Percentiles rank a stretch among this genome's conserved stretches.
Conservation (phyloP, 495 filamentous ascomycete genomes). For the Penicillium maclennaniae region DNA sequence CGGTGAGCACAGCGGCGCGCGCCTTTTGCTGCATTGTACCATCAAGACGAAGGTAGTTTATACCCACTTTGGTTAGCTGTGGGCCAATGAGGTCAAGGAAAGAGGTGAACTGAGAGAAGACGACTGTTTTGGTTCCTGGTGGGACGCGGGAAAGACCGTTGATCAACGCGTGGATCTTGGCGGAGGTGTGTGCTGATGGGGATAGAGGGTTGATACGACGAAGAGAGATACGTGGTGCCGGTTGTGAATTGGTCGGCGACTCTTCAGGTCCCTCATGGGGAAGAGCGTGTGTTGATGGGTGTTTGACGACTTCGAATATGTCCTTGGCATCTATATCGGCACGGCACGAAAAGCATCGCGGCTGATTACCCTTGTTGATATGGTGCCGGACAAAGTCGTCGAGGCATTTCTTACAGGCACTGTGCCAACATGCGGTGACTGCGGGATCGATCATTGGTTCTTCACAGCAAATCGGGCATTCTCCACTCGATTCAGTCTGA, state of each 20-base stretch:
- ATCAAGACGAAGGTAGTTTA: slow-evolving; percentile 82
- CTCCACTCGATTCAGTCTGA: slow-evolving; percentile 76
- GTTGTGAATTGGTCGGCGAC: slow-evolving; percentile 30
- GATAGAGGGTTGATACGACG: slow-evolving; percentile 74
- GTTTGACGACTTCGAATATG: slow-evolving; percentile 81
- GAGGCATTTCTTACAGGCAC: slow-evolving; percentile 88
- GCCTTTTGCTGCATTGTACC: slow-evolving; percentile 84
- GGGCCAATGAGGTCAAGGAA: slow-evolving; percentile 89
- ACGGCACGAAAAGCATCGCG: slow-evolving; percentile 86
- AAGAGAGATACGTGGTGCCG: slow-evolving; percentile 66
- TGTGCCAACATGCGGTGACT: slow-evolving; percentile 95
- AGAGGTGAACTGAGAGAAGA: slow-evolving; percentile 96
- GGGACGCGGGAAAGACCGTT: slow-evolving; percentile 66
- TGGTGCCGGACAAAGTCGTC: slow-evolving; percentile 85
- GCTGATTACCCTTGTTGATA: slow-evolving; percentile 65
- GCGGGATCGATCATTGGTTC: slow-evolving; percentile 92
- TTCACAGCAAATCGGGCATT: slow-evolving; percentile 92
- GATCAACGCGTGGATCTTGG: slow-evolving; percentile 81
- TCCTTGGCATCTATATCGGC: slow-evolving; percentile 76
- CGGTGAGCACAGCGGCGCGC: slow-evolving; percentile 66
- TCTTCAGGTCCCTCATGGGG: slow-evolving; percentile 30
- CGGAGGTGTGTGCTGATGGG: slow-evolving; percentile 55
- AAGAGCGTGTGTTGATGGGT: slow-evolving; percentile 32
- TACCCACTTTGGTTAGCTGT: slow-evolving; percentile 63
- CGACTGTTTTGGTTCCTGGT: slow-evolving; percentile 76